These are phyloP conservation scores for Plasmodium fragile DNA, from an alignment of 169 alveolate genomes.

Conservation along the genomic window DNA sequence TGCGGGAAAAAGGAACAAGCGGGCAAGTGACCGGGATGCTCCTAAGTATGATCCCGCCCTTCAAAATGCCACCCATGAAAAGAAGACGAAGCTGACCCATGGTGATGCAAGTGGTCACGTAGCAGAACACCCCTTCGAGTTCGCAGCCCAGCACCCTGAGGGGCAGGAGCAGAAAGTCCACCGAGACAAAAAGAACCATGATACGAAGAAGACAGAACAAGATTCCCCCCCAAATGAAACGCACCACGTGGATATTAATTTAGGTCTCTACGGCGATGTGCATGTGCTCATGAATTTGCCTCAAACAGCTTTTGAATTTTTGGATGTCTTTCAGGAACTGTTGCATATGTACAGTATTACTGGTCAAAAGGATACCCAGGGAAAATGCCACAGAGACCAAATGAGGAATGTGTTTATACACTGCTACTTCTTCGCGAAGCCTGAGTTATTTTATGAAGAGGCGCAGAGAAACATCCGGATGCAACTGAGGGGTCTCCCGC, in stretches of 20 bases:
- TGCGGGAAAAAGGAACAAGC: background rate
- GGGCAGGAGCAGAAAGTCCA: background rate
- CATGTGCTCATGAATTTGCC: constrained; percentile 94
- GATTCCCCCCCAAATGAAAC: constrained; percentile 1
- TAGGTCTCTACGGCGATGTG: constrained; percentile 77
- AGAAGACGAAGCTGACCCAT: background rate
- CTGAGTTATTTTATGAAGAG: constrained; percentile 56
- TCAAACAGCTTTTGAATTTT: constrained; percentile 90
- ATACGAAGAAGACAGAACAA: background rate
- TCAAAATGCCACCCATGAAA: background rate
- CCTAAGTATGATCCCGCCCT: background rate
- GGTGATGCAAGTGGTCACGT: background rate
- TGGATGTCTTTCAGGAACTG: constrained; percentile 80
- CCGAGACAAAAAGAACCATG: background rate
- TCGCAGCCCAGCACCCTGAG: background rate
- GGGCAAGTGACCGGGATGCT: too few relatives aligned
- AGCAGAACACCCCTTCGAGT: background rate
- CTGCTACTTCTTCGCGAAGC: constrained; percentile 63
- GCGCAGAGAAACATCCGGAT: constrained; percentile 44
- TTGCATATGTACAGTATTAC: background rate
- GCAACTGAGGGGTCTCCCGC: constrained; percentile 22
- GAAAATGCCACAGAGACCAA: background rate
- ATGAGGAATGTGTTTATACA: constrained; percentile 47
- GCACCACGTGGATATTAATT: constrained; percentile 76
- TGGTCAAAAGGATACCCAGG: background rate